phyloP scores from a whole-genome alignment of 768 basidiomycete species.

The Russula olivacea region DNA sequence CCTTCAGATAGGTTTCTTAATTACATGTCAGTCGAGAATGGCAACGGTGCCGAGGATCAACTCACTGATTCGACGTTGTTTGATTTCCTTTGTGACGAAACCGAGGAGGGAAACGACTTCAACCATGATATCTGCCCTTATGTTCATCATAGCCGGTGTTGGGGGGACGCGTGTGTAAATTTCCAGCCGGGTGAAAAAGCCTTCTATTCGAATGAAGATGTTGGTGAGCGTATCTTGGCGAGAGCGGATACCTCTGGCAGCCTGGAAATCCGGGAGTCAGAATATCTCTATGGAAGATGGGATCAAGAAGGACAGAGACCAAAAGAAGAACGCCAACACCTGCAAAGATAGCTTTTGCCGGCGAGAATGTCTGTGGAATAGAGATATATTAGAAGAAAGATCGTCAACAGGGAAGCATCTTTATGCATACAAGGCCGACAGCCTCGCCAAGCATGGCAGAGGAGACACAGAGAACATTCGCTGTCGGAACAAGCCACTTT shows the following conservation, averaged over 20 bases:
- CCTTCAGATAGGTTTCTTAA: background rate
- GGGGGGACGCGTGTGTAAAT: background rate
- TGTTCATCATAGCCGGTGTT: background rate
- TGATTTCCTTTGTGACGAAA: conserved; percentile 1
- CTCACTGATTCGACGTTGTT: conserved; percentile 1
- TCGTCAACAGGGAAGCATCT: no score
- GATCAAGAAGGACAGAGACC: background rate
- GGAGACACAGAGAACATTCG: background rate
- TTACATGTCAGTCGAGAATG: background rate
- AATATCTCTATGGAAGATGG: background rate
- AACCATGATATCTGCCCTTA: background rate
- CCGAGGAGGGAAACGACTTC: background rate
- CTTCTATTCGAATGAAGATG: background rate
- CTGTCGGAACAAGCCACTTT: background rate
- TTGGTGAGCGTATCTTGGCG: background rate
- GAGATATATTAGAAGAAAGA: background rate
- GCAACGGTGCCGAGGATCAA: no score
- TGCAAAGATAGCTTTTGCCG: background rate
- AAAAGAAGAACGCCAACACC: background rate
- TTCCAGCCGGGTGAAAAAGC: background rate
- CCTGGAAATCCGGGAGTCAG: background rate
- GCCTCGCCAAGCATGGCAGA: background rate
- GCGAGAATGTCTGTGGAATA: background rate
- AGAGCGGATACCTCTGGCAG: background rate
- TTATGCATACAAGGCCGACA: background rate